Conservation (phyloP, 495 filamentous ascomycete genomes). For the Friedmanniomyces simplex region DNA sequence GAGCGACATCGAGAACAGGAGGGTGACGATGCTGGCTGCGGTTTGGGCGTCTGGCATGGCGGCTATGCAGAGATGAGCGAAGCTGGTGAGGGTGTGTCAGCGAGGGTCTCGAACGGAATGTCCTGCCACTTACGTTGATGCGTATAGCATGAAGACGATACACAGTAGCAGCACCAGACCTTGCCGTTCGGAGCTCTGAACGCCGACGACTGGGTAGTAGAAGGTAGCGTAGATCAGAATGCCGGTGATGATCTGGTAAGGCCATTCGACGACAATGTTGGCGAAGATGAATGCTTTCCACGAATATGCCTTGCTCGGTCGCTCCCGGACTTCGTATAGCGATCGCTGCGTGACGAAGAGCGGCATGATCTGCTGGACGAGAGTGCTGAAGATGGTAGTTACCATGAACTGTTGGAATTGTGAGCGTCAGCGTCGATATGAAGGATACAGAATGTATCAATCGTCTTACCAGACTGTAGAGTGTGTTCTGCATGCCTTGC, state of each 20-base stretch:
- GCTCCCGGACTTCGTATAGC: constrained; percentile 47
- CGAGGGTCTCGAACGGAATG: neutral
- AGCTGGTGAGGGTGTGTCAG: neutral
- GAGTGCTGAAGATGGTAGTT: constrained; percentile 48
- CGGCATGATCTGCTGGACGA: constrained; percentile 44
- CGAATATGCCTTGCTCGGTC: constrained; percentile 45
- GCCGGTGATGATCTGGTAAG: constrained; percentile 41
- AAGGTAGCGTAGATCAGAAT: constrained; percentile 43
- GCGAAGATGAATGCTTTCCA: constrained; percentile 46
- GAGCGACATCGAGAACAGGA: constrained; percentile 34
- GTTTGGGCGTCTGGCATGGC: constrained; percentile 16
- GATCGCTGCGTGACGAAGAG: constrained; percentile 46
- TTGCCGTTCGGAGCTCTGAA: constrained; percentile 39
- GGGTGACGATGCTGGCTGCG: constrained; percentile 6
- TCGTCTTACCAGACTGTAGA: constrained; percentile 72
- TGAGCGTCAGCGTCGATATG: too few relatives aligned
- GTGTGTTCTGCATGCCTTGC: constrained; percentile 40
- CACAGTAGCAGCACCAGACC: constrained; percentile 51
- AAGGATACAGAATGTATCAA: neutral
- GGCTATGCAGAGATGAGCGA: constrained; percentile 13
- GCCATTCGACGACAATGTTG: constrained; percentile 43
- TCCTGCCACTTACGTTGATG: neutral
- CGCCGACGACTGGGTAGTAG: constrained; percentile 43
- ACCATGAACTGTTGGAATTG: constrained; percentile 29
- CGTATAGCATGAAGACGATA: constrained; percentile 41